phyloP scores from a whole-genome alignment of 2,329 filamentous ascomycete genomes.

The Fusarium pseudoanthophilum region DNA sequence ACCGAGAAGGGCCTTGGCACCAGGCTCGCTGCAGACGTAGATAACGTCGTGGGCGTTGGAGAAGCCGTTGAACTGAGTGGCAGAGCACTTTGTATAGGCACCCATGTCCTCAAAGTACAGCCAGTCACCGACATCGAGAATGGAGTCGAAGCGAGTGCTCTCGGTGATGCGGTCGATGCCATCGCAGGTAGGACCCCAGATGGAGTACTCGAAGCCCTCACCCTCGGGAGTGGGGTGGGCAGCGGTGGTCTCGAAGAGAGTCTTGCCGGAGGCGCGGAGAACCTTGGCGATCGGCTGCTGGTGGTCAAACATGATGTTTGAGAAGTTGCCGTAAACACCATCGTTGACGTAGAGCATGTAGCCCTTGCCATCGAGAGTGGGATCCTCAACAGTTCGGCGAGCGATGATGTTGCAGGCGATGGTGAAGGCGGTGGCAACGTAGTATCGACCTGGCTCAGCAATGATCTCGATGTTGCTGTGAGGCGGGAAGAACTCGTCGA shows the following conservation, averaged over 20 bases:
- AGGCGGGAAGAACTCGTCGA: slow-evolving; percentile 89
- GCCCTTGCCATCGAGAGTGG: slow-evolving; percentile 70
- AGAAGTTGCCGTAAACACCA: slow-evolving; percentile 98
- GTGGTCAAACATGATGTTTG: slow-evolving; percentile 99
- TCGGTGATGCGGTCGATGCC: slow-evolving; percentile 95
- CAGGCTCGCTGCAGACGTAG: slow-evolving; percentile 94
- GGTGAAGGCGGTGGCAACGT: slow-evolving; percentile 92
- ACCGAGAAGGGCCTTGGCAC: slow-evolving; percentile 77
- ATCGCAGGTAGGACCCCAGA: slow-evolving; percentile 98
- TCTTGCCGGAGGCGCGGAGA: slow-evolving; percentile 70
- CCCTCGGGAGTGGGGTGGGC: slow-evolving; percentile 59
- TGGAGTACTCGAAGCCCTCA: slow-evolving; percentile 82
- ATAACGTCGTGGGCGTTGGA: slow-evolving; percentile 91
- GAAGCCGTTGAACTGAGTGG: slow-evolving; percentile 98
- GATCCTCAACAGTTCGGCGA: slow-evolving; percentile 85
- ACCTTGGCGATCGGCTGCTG: slow-evolving; percentile 90
- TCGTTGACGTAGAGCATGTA: slow-evolving; percentile 99
- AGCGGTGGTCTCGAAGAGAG: slow-evolving; percentile 66
- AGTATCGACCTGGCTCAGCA: slow-evolving; percentile 96
- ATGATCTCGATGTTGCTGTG: slow-evolving; percentile 81
- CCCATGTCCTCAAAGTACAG: slow-evolving; percentile 99
- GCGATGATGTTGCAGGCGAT: slow-evolving; percentile 96
- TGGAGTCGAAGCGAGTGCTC: slow-evolving; percentile 78
- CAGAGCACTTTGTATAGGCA: slow-evolving; percentile 97
- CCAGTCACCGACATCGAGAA: slow-evolving; percentile 94